These are phyloP conservation scores for Obelidium mucronatum DNA, from an alignment of 192 early-diverging fungal genomes.

Conservation along the genomic window DNA sequence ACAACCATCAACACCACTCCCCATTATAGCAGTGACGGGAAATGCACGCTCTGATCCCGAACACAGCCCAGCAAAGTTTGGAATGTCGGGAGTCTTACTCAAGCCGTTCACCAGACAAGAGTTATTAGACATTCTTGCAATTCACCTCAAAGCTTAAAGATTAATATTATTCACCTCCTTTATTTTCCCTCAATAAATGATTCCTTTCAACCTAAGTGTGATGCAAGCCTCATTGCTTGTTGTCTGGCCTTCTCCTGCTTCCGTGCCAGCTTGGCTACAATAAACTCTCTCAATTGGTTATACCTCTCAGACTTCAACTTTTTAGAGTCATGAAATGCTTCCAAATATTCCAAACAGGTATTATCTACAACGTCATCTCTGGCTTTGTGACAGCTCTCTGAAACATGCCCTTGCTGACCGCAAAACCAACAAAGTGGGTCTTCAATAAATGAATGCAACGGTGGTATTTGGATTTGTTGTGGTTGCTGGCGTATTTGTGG, in stretches of 20 bases:
- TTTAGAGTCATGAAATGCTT: conserved; percentile 9
- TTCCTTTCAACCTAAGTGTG: no score
- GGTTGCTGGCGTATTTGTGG: conserved; percentile 14
- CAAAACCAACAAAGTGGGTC: conserved; percentile 32
- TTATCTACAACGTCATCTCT: neutral
- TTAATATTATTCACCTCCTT: no score
- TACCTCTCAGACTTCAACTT: conserved; percentile 11
- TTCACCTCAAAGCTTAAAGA: no score
- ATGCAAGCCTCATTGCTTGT: neutral
- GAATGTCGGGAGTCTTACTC: conserved; percentile 1
- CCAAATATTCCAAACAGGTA: conserved; percentile 26
- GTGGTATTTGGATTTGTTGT: conserved; percentile 23
- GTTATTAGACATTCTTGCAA: no score
- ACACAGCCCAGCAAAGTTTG: neutral
- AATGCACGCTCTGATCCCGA: conserved; percentile 1
- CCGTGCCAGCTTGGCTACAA: neutral
- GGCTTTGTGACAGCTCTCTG: conserved; percentile 21
- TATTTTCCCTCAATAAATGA: no score
- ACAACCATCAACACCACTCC: neutral
- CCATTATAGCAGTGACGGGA: conserved; percentile 12
- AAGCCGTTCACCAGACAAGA: neutral
- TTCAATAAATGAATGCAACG: no score
- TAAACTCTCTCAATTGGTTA: conserved; percentile 5
- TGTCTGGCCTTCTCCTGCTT: conserved; percentile 1
- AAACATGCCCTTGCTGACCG: conserved; percentile 1